Conservation (phyloP, 495 filamentous ascomycete species). For the Tuber calosporum region DNA sequence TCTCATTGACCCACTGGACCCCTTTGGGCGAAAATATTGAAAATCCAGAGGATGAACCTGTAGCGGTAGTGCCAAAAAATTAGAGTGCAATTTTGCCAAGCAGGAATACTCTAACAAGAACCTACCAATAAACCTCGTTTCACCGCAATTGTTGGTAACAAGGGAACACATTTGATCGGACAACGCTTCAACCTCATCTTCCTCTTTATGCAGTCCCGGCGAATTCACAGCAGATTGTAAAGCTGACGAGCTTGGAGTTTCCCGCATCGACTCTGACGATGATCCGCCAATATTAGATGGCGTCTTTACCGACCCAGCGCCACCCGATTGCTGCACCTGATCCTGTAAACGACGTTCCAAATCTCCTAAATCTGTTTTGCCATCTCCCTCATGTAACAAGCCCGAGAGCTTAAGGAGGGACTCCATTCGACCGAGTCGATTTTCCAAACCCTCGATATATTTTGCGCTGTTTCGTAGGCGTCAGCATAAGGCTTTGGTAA, state of each 20-base stretch:
- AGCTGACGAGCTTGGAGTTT: constrained; percentile 38
- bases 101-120: constrained; percentile 8
- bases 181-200: constrained; percentile 75
- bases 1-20: constrained; percentile 97
- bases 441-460: constrained; percentile 96
- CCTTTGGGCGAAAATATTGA: constrained; percentile 98
- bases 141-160: constrained; percentile 93
- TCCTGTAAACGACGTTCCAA: constrained; percentile 41
- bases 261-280: constrained; percentile 39
- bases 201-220: constrained; percentile 42
- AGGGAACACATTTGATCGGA: constrained; percentile 99
- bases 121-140: constrained; percentile 93
- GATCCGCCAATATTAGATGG: constrained; percentile 35
- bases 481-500: constrained; percentile 23
- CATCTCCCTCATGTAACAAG: constrained; percentile 75
- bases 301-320: constrained; percentile 32
- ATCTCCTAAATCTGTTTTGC: constrained; percentile 73
- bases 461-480: constrained; percentile 59
- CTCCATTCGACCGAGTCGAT: constrained; percentile 90
- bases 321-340: constrained; percentile 29
- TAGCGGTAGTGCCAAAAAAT: constrained; percentile 12
- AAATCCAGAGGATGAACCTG: constrained; percentile 94
- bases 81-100: constrained; percentile 4
- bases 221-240: constrained; percentile 39
- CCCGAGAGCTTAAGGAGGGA: constrained; percentile 78